Conservation (phyloP, 2,329 filamentous ascomycete species). For the Tolypocladium sp. region DNA sequence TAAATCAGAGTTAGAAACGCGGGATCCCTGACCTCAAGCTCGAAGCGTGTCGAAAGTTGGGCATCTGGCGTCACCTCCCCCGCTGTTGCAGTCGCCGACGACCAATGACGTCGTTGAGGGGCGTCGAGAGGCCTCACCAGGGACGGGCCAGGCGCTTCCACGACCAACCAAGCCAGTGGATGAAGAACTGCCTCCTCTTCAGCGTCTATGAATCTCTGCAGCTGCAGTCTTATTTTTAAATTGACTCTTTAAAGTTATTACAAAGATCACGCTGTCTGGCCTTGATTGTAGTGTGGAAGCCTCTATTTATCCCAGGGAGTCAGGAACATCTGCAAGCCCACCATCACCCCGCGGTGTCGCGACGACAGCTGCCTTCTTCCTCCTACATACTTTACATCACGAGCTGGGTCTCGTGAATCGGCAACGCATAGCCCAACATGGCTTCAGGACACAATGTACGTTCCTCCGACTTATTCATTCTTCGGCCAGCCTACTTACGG, state of each 20-base stretch:
- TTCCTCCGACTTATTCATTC: background rate
- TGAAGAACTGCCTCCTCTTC: background rate
- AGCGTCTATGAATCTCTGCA: background rate
- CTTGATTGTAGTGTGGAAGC: background rate
- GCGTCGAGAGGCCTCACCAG: background rate
- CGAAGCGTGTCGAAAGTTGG: no score
- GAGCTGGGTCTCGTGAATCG: background rate
- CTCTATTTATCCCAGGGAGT: background rate
- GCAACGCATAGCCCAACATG: slow-evolving; percentile 9
- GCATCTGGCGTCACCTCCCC: background rate
- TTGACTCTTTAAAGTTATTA: background rate
- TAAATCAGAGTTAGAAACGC: background rate
- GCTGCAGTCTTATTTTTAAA: background rate
- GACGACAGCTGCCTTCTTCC: background rate
- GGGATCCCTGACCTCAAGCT: background rate
- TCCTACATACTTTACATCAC: background rate
- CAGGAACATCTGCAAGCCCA: background rate
- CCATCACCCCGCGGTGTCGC: background rate
- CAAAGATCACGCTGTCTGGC: background rate
- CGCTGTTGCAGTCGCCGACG: background rate
- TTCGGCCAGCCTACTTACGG: background rate
- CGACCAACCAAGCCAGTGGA: background rate
- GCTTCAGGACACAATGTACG: slow-evolving; percentile 23
- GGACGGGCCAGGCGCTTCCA: background rate
- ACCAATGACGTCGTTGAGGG: slow-evolving; percentile 1